A percentile compares a stretch with the other conserved stretches of the same genome.
Conservation (phyloP, 768 basidiomycete genomes). For the Cystobasidiopsis lactophilus region DNA sequence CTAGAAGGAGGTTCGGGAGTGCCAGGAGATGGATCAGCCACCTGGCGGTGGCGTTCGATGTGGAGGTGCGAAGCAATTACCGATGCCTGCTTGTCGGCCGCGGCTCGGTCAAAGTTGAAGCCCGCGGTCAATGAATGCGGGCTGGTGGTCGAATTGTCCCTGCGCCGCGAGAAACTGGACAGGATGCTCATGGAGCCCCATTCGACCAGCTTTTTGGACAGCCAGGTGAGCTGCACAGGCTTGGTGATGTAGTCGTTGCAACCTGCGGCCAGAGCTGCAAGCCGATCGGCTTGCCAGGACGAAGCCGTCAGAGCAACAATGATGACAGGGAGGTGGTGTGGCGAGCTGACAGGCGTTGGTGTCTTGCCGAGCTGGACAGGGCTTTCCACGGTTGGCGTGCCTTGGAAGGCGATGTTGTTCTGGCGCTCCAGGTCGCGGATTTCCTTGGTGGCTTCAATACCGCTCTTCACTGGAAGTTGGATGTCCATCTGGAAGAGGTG, state of each 20-base stretch:
- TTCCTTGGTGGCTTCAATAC: slow-evolving; percentile 88
- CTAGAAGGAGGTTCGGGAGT: too few species aligned
- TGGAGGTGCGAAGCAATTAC: not conserved
- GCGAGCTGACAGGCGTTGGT: slow-evolving; percentile 23
- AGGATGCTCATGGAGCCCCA: slow-evolving; percentile 67
- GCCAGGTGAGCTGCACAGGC: slow-evolving; percentile 81
- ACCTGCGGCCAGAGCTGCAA: slow-evolving; percentile 88
- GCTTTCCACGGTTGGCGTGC: slow-evolving; percentile 42
- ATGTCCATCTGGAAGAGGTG: slow-evolving; percentile 77
- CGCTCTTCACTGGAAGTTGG: slow-evolving; percentile 97
- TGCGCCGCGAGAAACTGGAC: slow-evolving; percentile 13
- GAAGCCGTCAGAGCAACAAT: slow-evolving; percentile 98
- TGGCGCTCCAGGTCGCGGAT: slow-evolving; percentile 64
- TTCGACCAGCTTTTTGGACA: slow-evolving; percentile 94
- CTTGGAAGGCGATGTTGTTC: slow-evolving; percentile 43
- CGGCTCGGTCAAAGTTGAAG: not conserved
- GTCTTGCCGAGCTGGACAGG: slow-evolving; percentile 23
- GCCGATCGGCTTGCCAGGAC: slow-evolving; percentile 79
- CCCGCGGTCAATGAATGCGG: not conserved
- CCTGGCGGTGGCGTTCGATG: not conserved
- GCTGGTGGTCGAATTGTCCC: not conserved
- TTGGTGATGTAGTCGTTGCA: slow-evolving; percentile 99
- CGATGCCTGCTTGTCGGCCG: not conserved
- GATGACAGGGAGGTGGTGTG: slow-evolving; percentile 46
- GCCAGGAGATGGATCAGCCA: too few species aligned